Evolutionary conservation across 176 grass and related monocot genomes (phyloP).

Genomic region (Oropetium thomaeum): DNA sequence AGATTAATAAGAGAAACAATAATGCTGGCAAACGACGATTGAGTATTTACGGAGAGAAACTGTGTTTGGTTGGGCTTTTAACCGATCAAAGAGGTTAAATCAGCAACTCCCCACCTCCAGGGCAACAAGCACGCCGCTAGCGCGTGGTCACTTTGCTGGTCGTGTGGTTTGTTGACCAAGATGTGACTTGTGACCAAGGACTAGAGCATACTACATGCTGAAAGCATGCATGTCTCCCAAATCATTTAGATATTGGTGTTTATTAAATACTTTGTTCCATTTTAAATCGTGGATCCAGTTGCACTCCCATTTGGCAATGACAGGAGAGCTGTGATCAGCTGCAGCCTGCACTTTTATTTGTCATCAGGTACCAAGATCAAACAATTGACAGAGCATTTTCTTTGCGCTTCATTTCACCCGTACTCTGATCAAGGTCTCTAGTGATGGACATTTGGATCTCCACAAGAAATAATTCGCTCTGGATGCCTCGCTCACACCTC

Average conservation of each 20-base stretch:
- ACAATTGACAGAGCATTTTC: too few species aligned
- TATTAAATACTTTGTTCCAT: neutral
- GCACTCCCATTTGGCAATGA: neutral
- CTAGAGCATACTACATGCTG: conserved; percentile 9
- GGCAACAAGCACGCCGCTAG: neutral
- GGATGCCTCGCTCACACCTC: too few species aligned
- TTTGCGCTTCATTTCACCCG: too few species aligned
- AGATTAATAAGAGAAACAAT: neutral
- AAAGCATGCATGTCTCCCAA: conserved; percentile 1
- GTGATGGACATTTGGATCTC: too few species aligned
- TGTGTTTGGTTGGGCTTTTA: neutral
- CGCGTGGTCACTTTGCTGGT: conserved; percentile 6
- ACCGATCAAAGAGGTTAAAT: too few species aligned
- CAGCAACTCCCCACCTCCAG: too few species aligned
- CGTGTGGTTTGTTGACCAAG: conserved; percentile 16
- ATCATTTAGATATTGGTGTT: neutral
- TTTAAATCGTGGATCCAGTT: neutral
- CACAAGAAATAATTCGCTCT: too few species aligned
- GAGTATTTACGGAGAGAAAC: neutral
- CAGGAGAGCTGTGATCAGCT: neutral
- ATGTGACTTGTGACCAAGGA: conserved; percentile 5
- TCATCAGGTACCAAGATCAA: too few species aligned
- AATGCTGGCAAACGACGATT: neutral
- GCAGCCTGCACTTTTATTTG: neutral
- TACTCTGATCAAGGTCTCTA: too few species aligned